phyloP scores from a whole-genome alignment of 2,329 filamentous ascomycete genomes.

The Esteya vermicola region DNA sequence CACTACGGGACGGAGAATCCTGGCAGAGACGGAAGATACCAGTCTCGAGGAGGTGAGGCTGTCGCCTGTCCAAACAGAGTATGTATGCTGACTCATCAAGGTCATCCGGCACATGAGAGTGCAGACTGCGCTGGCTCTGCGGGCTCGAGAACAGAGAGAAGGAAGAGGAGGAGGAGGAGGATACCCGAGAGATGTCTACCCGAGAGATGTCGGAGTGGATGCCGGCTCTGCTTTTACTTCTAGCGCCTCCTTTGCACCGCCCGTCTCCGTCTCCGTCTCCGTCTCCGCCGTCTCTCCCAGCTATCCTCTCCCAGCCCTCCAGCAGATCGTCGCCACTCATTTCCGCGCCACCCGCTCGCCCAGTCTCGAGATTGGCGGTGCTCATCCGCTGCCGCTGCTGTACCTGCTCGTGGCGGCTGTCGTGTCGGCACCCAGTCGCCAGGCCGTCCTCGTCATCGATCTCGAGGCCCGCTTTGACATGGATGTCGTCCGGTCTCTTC shows the following conservation, averaged over 20 bases:
- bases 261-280: not conserved
- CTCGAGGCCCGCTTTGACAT: conserved; percentile 40
- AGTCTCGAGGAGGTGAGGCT: conserved; percentile 42
- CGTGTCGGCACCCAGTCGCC: conserved; percentile 29
- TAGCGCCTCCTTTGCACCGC: conserved; percentile 2
- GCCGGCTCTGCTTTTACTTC: conserved; percentile 4
- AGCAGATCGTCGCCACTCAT: conserved; percentile 30
- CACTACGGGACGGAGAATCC: conserved; percentile 30
- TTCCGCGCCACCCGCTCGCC: conserved; percentile 32
- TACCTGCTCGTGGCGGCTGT: conserved; percentile 40
- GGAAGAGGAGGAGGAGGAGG: too few species aligned
- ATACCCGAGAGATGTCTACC: too few species aligned
- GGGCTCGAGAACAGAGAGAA: too few species aligned
- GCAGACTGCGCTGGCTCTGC: too few species aligned
- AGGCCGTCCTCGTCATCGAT: conserved; percentile 40
- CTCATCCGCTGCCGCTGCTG: conserved; percentile 34
- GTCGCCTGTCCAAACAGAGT: not conserved
- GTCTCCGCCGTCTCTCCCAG: too few species aligned
- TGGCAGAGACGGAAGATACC: conserved; percentile 41
- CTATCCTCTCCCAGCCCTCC: conserved; percentile 29
- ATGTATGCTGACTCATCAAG: conserved; percentile 5
- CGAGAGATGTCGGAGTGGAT: not conserved
- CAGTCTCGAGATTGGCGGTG: conserved; percentile 35
- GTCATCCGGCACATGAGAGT: conserved; percentile 5
- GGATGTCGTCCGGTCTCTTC: conserved; percentile 21